A percentile compares a stretch with the other conserved stretches of the same genome.
Evolutionary conservation across 306 rosid genomes (phyloP).

Genomic region (Begonia masoniana): DNA sequence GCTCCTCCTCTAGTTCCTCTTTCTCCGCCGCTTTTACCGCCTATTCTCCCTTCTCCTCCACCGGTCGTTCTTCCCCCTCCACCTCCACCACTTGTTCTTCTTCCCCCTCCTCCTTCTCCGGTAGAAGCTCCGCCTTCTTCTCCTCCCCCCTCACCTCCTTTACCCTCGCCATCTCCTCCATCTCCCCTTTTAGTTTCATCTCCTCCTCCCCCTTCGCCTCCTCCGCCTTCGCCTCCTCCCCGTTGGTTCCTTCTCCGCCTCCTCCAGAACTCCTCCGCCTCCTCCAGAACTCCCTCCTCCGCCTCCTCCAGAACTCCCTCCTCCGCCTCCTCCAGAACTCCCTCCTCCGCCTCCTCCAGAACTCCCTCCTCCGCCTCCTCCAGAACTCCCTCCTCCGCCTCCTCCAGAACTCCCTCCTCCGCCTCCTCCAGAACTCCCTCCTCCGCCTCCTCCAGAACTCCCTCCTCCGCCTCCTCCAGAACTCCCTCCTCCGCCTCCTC

Average conservation of each 20-base stretch:
- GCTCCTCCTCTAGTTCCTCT: conserved; percentile 22
- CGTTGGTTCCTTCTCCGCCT: conserved; percentile 18
- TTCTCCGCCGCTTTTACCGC: conserved; percentile 18
- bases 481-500: conserved; percentile 13
- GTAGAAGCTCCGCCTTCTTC: conserved; percentile 10
- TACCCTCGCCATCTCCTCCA: conserved; percentile 1
- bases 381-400: conserved; percentile 17
- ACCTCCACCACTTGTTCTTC: conserved; percentile 8
- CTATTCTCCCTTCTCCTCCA: conserved; percentile 22
- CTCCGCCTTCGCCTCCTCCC: conserved; percentile 23
- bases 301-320: conserved; percentile 23
- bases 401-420: conserved; percentile 28
- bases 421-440: conserved; percentile 22
- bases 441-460: conserved; percentile 9
- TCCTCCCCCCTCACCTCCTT: conserved; percentile 5
- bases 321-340: conserved; percentile 21
- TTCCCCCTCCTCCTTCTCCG: conserved; percentile 4
- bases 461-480: conserved; percentile 25
- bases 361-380: conserved; percentile 28
- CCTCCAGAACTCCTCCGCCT: conserved; percentile 14
- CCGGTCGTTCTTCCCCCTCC: conserved; percentile 10
- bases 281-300: too few species aligned
- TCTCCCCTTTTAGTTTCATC: conserved; percentile 14
- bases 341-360: conserved; percentile 13
- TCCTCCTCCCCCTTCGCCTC: conserved; percentile 8